A percentile compares a stretch with the other conserved stretches of the same genome.
Evolutionary conservation across 2,329 filamentous ascomycete species (phyloP).

Genomic region (Meredithiella fracta): DNA sequence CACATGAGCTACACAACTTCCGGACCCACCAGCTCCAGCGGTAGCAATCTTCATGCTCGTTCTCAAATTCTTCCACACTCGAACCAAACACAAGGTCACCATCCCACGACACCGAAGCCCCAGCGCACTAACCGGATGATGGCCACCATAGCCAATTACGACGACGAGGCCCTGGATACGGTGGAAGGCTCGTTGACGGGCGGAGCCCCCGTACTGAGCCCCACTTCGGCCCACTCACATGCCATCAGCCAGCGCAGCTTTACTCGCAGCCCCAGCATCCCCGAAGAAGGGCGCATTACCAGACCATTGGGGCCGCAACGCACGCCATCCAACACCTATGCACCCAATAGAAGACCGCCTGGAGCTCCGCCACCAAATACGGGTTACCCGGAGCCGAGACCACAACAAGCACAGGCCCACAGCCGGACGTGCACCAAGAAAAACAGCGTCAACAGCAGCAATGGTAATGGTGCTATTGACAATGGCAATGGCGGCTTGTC

Average conservation of each 20-base stretch:
- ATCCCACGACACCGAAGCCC: not conserved
- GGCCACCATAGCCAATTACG: not conserved
- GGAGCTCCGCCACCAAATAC: slow-evolving; percentile 1
- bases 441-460: slow-evolving; percentile 26
- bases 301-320: slow-evolving; percentile 44
- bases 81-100: not conserved
- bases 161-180: not conserved
- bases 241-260: not conserved
- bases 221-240: slow-evolving; percentile 5
- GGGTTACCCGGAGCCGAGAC: slow-evolving; percentile 2
- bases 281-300: slow-evolving; percentile 3
- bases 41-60: not conserved
- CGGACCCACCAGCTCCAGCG: not conserved
- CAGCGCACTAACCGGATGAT: not conserved
- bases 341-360: slow-evolving; percentile 27
- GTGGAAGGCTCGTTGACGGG: not conserved
- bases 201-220: not conserved
- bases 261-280: slow-evolving; percentile 1
- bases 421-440: too few relatives aligned
- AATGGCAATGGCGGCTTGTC: too few relatives aligned
- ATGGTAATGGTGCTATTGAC: slow-evolving; percentile 54
- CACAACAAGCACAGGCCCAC: not conserved
- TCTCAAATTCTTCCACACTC: not conserved
- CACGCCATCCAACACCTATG: slow-evolving; percentile 68
- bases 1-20: not conserved